Base-by-base conservation (phyloP, 495 filamentous ascomycete species). In the Neurospora intermedia region DNA sequence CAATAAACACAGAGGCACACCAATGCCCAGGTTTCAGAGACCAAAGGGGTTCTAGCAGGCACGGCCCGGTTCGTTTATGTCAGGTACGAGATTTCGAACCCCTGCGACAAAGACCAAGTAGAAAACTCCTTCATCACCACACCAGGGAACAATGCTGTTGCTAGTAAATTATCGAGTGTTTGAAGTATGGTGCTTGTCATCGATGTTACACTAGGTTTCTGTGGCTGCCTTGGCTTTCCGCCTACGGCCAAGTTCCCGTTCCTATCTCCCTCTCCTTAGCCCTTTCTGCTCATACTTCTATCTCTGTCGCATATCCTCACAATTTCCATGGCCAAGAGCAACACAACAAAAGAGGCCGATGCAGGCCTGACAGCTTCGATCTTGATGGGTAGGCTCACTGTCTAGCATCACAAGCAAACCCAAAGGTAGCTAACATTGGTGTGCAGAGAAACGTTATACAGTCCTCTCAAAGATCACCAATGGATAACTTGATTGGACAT, bases 151-250 rank as follows among this genome's bases (percentile, higher is more conserved):
- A 62, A 35, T 18, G 54, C 13, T 62, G 54, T 62, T 62, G 27
- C 13, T 62, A 31, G 27, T 31, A 31, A 31, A 31, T 35, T 31
- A 62, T 62, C 15, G 13, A 62, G 27, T 62, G 54, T 62, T 62
- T 62, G 54, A 35, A 15, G 54, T 35, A 62, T 62, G 27, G 23
- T 62, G 69, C 66, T 75, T 77, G 76, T 74, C 76, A 77, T 38
- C 0, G 35, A 38, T 74, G 74, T 76, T 74, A 31, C 72, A 75
- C 74, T 27, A 69, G 72, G 73, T 70, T 69, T 75, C 75, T 31
- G 69, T 77, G 74, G 72, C 74, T 72, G 71, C n/a, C 35, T 43
- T 69, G 54, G 54, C 27, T 35, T 35, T 27, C 27, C 27, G 15
- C 54, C 27, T 9, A 27, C 13, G 23, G 54, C 54, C 27, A 62